Evolutionary conservation across 108 stramenopile species (phyloP), one percentile per base, ranked within the genome.

Genomic region (Cafeteria roenbergensis): DNA sequence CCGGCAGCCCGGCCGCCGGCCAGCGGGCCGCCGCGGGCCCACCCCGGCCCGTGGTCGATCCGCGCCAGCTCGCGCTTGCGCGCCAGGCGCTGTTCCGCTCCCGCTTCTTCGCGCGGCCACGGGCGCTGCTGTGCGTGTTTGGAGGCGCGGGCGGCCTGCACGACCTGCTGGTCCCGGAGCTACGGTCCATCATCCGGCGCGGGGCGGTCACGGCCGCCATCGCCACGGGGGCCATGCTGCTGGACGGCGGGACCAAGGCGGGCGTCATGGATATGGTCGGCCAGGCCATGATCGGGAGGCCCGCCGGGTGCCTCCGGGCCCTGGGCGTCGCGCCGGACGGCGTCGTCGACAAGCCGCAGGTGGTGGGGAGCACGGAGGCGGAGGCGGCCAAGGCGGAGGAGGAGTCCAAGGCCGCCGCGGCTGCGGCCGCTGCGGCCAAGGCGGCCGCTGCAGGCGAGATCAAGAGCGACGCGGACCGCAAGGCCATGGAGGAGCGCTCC

Each of bases 201-300:
- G 59, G 59, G 2, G 59, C 30, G 20, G n/a, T 27, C 1, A n/a
- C n/a, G 9, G 30, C 36, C 8, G 59, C 59, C 36, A 27, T 61
- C 20, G n/a, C n/a, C 2, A n/a, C 30, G 36, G 59, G 59, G 1
- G 59, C 17, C 36, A 32, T 61, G 59, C 2, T 61, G 36, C 59
- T 61, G 34, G 30, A 28, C n/a, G 59, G 59, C 24, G 59, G 59
- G 2, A 61, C 59, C 24, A n/a, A 61, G 9, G 59, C 59, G 2
- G 59, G 59, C 36, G 59, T 61, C 22, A 61, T 61, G 59, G 22
- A 22, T 21, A 61, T 61, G 59, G n/a, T 61, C 29, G 59, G 59
- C 21, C 22, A 21, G 24, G 34, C 22, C 17, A 8, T 61, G 59
- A 27, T 29, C 17, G 29, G 37, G 2, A 22, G 1, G 36, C 29